Evolutionary conservation across 768 basidiomycete species (phyloP).

Genomic region (Boletus insuetus): DNA sequence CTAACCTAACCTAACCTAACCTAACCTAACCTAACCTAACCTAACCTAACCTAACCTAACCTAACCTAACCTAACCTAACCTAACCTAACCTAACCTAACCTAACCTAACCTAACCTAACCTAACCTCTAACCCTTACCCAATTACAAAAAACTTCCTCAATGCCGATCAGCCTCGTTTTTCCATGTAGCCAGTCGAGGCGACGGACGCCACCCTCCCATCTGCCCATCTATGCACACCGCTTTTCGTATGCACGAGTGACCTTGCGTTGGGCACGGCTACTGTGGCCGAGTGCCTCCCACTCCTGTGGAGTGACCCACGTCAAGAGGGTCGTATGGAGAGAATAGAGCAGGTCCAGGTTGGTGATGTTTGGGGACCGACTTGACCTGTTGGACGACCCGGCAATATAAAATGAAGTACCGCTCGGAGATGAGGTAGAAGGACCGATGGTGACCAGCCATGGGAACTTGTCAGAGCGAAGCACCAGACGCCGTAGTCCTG

Average conservation of each 20-base stretch:
- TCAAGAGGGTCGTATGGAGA: constrained; percentile 52
- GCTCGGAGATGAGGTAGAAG: constrained; percentile 29
- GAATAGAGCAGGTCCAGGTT: constrained; percentile 64
- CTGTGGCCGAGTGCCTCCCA: constrained; percentile 60
- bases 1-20: too few relatives aligned
- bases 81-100: too few relatives aligned
- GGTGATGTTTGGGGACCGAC: constrained; percentile 40
- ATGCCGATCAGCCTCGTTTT: constrained; percentile 61
- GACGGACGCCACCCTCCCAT: constrained; percentile 66
- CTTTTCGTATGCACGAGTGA: constrained; percentile 59
- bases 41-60: too few relatives aligned
- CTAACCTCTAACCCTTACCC: too few relatives aligned
- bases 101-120: too few relatives aligned
- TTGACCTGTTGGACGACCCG: constrained; percentile 18
- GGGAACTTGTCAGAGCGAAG: constrained; percentile 58
- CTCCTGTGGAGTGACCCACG: constrained; percentile 59
- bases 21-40: too few relatives aligned
- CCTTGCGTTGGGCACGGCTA: constrained; percentile 54
- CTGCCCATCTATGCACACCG: constrained; percentile 61
- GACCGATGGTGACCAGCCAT: constrained; percentile 54
- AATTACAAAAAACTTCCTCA: too few relatives aligned
- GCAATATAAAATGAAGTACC: constrained; percentile 28
- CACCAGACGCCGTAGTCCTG: constrained; percentile 47
- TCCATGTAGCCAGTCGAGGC: constrained; percentile 64
- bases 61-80: too few relatives aligned